These are phyloP conservation scores for Mycena capillaripes DNA, from an alignment of 768 basidiomycete genomes.

Conservation along the genomic window DNA sequence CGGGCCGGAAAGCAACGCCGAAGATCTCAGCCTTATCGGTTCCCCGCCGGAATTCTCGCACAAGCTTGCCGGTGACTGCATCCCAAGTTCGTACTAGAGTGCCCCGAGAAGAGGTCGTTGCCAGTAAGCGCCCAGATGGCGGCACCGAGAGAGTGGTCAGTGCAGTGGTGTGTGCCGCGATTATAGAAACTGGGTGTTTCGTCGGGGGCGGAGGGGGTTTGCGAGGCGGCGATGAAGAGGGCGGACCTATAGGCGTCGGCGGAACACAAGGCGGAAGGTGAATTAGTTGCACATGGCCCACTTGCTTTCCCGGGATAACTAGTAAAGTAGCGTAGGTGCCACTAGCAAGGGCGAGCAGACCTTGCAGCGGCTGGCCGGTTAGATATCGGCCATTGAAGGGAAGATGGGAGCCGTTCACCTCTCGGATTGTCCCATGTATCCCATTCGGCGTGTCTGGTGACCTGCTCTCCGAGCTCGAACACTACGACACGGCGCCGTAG, in stretches of 20 bases:
- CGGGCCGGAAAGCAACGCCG: conserved; percentile 88
- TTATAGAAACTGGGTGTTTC: conserved; percentile 82
- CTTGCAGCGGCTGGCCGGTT: conserved; percentile 47
- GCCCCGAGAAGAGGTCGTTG: conserved; percentile 87
- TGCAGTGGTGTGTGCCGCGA: conserved; percentile 86
- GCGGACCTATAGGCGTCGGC: conserved; percentile 69
- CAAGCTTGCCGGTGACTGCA: conserved; percentile 75
- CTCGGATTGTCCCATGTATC: conserved; percentile 90
- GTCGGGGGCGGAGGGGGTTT: conserved; percentile 69
- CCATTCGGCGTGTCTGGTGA: conserved; percentile 80
- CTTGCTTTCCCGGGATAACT: conserved; percentile 86
- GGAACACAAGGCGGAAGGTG: conserved; percentile 86
- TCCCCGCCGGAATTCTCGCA: conserved; percentile 87
- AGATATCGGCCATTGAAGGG: conserved; percentile 22
- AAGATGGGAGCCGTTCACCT: conserved; percentile 62
- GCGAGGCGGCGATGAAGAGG: conserved; percentile 63
- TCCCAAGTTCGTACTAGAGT: conserved; percentile 94
- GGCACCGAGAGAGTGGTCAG: conserved; percentile 85
- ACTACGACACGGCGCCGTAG: conserved; percentile 84
- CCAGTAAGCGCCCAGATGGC: conserved; percentile 82
- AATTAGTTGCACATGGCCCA: conserved; percentile 90
- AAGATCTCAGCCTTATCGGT: conserved; percentile 94
- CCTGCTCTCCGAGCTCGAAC: conserved; percentile 76
- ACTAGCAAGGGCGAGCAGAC: conserved; percentile 86
- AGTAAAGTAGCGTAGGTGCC: conserved; percentile 85